These are phyloP conservation scores for Gossypium ekmanianum DNA, from an alignment of 345 rosid species.

Conservation along the genomic window DNA sequence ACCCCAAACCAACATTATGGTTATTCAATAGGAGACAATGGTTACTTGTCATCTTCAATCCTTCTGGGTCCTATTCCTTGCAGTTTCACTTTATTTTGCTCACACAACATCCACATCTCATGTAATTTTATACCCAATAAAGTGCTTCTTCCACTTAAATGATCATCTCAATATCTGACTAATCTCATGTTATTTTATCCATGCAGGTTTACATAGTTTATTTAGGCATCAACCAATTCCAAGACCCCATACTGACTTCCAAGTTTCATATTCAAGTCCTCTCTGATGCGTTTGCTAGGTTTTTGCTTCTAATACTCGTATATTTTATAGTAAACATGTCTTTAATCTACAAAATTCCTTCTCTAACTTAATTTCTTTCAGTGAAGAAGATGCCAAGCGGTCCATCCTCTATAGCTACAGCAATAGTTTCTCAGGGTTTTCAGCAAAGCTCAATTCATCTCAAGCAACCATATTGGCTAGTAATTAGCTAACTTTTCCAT, in stretches of 20 bases:
- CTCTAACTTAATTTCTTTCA: slow-evolving; percentile 16
- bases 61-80: slow-evolving; percentile 37
- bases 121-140: slow-evolving; percentile 17
- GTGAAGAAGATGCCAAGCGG: slow-evolving; percentile 51
- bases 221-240: slow-evolving; percentile 41
- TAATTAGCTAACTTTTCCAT: background rate
- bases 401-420: slow-evolving; percentile 64
- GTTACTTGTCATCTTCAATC: slow-evolving; percentile 20
- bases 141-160: background rate
- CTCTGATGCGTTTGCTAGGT: slow-evolving; percentile 53
- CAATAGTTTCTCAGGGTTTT: slow-evolving; percentile 54
- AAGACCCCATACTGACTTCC: slow-evolving; percentile 35
- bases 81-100: slow-evolving; percentile 27
- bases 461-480: slow-evolving; percentile 24
- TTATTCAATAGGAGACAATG: slow-evolving; percentile 32
- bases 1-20: slow-evolving; percentile 23
- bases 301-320: background rate
- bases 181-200: background rate
- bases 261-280: slow-evolving; percentile 51
- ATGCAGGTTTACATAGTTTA: slow-evolving; percentile 69
- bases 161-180: slow-evolving; percentile 3
- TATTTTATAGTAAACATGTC: background rate
- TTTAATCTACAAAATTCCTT: background rate
- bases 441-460: slow-evolving; percentile 35
- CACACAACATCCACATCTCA: slow-evolving; percentile 28